These are phyloP conservation scores for Solanum tarapatanum DNA, from an alignment of 257 asterid genomes.

Conservation along the genomic window DNA sequence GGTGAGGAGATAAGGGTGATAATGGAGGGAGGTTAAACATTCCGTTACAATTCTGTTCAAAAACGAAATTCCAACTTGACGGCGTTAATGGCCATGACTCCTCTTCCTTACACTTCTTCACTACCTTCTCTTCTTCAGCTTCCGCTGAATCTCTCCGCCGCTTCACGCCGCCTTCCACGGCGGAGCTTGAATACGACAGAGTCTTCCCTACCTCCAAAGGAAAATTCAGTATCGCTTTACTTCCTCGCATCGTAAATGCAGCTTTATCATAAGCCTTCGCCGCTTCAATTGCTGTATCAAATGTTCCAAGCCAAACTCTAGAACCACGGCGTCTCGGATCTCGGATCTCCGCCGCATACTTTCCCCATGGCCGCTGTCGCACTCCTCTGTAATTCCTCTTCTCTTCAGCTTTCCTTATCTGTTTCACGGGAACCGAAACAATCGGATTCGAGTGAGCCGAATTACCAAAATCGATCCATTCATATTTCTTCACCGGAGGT, in stretches of 20 bases:
- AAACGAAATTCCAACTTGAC: constrained; percentile 23
- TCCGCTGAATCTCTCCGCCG: constrained; percentile 7
- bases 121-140: constrained; percentile 6
- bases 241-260: constrained; percentile 58
- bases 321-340: constrained; percentile 44
- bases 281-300: constrained; percentile 46
- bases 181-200: neutral
- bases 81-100: constrained; percentile 29
- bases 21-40: constrained; percentile 7
- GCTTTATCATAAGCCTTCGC: constrained; percentile 68
- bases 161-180: constrained; percentile 12
- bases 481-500: constrained; percentile 21
- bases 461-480: constrained; percentile 19
- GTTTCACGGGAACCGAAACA: neutral
- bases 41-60: constrained; percentile 15
- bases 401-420: neutral
- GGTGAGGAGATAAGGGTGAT: constrained; percentile 15
- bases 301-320: constrained; percentile 67
- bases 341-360: constrained; percentile 63
- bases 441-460: neutral
- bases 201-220: constrained; percentile 41
- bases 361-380: constrained; percentile 53
- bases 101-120: constrained; percentile 7
- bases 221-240: constrained; percentile 63
- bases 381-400: constrained; percentile 28